Evolutionary conservation across 306 rosid species (phyloP).

Genomic region (Rubus idaeus): DNA sequence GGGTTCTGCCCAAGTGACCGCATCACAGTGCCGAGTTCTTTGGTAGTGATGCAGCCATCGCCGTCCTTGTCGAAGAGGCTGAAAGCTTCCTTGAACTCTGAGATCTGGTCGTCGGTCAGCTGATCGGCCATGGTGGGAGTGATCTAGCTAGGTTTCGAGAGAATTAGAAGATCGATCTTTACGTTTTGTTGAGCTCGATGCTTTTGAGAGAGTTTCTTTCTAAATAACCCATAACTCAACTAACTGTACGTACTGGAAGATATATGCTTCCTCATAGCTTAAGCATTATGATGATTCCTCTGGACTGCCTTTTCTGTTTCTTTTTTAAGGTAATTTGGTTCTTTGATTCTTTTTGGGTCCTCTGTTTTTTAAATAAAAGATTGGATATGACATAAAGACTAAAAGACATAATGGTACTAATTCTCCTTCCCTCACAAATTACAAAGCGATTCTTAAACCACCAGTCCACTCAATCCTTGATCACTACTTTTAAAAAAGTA

Average conservation of each 20-base stretch:
- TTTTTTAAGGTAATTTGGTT: not conserved
- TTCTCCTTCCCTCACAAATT: too few species aligned
- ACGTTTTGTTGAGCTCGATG: not conserved
- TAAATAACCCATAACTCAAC: too few species aligned
- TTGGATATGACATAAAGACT: not conserved
- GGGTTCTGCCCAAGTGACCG: not conserved
- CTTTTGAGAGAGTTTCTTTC: too few species aligned
- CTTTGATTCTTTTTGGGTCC: not conserved
- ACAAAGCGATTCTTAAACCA: too few species aligned
- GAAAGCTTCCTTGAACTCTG: not conserved
- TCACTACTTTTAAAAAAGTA: too few species aligned
- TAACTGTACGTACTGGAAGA: too few species aligned
- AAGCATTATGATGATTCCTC: too few species aligned
- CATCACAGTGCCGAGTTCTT: not conserved
- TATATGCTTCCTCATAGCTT: too few species aligned
- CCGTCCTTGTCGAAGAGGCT: conserved; percentile 1
- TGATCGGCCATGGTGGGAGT: not conserved
- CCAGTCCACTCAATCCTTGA: too few species aligned
- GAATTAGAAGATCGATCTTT: not conserved
- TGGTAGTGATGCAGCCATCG: not conserved
- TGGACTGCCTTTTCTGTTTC: not conserved
- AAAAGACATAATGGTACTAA: too few species aligned
- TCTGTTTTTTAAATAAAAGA: not conserved
- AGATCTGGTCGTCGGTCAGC: not conserved
- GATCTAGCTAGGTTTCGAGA: not conserved